A percentile compares a stretch with the other conserved stretches of the same genome.
These are phyloP conservation scores for Theileria parva DNA, from an alignment of 169 alveolate genomes.

Conservation along the genomic window DNA sequence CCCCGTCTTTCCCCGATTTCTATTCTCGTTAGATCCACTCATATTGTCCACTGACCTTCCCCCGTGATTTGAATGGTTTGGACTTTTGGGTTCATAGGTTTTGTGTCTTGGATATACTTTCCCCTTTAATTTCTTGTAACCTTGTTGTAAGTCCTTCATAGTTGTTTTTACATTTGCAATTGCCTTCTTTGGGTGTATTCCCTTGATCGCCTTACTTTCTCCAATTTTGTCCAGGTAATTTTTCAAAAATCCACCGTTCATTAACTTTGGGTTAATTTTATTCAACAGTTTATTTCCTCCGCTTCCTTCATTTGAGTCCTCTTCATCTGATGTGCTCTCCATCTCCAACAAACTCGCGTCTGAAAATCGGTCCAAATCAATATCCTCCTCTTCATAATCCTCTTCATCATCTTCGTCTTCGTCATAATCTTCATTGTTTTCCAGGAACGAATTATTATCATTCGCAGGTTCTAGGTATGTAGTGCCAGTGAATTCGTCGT, in stretches of 20 bases:
- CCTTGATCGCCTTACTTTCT: constrained; percentile 16
- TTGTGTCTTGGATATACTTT: neutral
- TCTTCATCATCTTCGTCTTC: constrained; percentile 31
- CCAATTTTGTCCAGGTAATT: constrained; percentile 20
- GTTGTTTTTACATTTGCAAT: neutral
- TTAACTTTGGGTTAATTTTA: constrained; percentile 7
- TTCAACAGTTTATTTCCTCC: neutral
- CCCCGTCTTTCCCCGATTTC: neutral
- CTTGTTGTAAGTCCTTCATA: neutral
- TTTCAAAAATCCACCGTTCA: constrained; percentile 4
- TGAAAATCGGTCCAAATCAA: neutral
- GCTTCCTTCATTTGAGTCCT: neutral
- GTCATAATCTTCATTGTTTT: constrained; percentile 16
- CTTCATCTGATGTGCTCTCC: neutral
- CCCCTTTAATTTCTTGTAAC: constrained; percentile 1
- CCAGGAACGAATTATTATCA: constrained; percentile 1
- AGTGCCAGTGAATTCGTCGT: constrained; percentile 14
- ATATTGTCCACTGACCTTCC: no score
- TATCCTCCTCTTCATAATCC: neutral
- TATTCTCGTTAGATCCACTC: no score
- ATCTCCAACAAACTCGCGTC: constrained; percentile 9
- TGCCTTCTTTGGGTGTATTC: neutral
- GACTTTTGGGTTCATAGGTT: neutral
- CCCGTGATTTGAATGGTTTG: neutral
- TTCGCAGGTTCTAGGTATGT: neutral